Base-by-base conservation (phyloP, 352 stramenopile species). In the Thraustotheca clavata region DNA sequence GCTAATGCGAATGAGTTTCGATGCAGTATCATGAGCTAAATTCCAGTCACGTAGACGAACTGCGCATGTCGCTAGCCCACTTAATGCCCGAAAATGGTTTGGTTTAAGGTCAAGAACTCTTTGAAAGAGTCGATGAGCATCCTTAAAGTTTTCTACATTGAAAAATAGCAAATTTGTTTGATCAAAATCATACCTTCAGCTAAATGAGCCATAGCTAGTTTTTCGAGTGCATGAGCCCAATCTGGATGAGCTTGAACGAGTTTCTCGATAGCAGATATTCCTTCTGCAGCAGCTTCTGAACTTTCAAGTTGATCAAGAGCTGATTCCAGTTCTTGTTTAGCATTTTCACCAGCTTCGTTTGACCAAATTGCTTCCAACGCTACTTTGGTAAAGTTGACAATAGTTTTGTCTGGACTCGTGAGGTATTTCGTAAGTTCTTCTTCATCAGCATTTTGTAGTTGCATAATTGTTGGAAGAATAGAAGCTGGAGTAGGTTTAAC, bases 331-430 rank as follows among this genome's bases (percentile, higher is more conserved):
- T 67, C 61, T 16, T 52, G 43, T 47, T 84, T 75, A 0, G 79
- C 76, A 34, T 69, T 67, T 2, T 73, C 67, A 12, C 77, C 83
- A 38, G 61, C 80, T 47, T 89, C 78, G 27, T 75, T 68, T 22
- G 88, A 71, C 83, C 83, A 94, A 43, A 75, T 85, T 4, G 83
- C 82, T 52, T 92, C 83, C 18, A 94, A 54, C 40, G 78, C 74
- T 7, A 80, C 76, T n/a, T 75, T 77, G 1, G 77, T 80, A 31
- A 90, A 87, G 39, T 89, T 77, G n/a, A 85, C 72, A 33, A 89
- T 75, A 9, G 80, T 86, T 27, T 70, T 76, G 48, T 94, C 81
- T 18, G 85, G 55, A 32, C 81, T 87, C 16, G 71, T 74, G 59
- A 94, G 61, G 62, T 86, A 94, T 40, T 68, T 63, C 24, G 90